Evolutionary conservation across 2,329 filamentous ascomycete species (phyloP).

Genomic region (Coniochaeta sp.): DNA sequence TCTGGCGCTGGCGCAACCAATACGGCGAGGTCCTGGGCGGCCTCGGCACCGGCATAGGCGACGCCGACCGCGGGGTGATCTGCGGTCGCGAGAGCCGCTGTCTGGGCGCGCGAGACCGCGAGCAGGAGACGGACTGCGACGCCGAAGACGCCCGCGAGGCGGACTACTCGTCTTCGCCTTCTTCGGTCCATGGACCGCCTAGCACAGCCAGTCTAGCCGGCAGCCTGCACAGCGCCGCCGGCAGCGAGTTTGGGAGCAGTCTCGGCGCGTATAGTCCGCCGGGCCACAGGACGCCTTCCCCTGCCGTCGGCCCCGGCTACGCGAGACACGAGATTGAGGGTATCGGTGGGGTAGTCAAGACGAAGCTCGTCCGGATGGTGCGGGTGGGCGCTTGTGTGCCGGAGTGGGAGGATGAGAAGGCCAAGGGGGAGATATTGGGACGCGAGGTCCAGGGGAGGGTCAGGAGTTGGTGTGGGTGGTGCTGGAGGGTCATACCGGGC

Average conservation of each 20-base stretch:
- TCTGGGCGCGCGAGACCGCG: slow-evolving; percentile 67
- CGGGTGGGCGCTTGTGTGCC: slow-evolving; percentile 77
- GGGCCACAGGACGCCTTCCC: slow-evolving; percentile 27
- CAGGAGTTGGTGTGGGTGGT: slow-evolving; percentile 92
- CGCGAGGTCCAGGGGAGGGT: slow-evolving; percentile 61
- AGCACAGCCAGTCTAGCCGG: slow-evolving; percentile 10
- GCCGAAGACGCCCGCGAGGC: slow-evolving; percentile 61
- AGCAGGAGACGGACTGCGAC: slow-evolving; percentile 80
- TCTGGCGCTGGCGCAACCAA: slow-evolving; percentile 84
- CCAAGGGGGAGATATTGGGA: slow-evolving; percentile 55
- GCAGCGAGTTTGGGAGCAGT: slow-evolving; percentile 7
- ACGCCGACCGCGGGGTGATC: slow-evolving; percentile 79
- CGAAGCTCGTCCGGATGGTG: slow-evolving; percentile 76
- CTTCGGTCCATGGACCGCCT: neutral
- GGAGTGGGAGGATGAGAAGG: slow-evolving; percentile 74
- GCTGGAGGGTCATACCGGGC: slow-evolving; percentile 64
- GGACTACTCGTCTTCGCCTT: neutral
- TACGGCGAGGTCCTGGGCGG: slow-evolving; percentile 77
- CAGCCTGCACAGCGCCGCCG: slow-evolving; percentile 2
- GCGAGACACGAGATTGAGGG: slow-evolving; percentile 84
- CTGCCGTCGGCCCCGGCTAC: slow-evolving; percentile 61
- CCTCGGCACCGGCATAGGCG: slow-evolving; percentile 78
- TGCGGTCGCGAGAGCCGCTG: slow-evolving; percentile 76
- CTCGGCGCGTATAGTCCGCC: slow-evolving; percentile 7
- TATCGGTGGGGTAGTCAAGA: slow-evolving; percentile 81